phyloP scores from a whole-genome alignment of 352 stramenopile genomes.

The Phytophthora tubulina region DNA sequence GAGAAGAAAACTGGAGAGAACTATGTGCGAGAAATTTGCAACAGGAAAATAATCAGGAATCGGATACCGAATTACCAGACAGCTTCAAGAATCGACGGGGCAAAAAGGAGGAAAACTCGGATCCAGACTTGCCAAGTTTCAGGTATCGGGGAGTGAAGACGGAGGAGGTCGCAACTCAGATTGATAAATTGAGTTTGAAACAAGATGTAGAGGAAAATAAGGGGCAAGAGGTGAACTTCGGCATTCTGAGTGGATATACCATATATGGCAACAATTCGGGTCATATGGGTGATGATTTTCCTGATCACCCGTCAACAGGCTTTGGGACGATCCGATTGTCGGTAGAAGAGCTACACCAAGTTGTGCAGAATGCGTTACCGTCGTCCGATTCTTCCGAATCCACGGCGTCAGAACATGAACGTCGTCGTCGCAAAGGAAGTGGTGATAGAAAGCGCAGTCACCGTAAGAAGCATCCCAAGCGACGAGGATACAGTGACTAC shows the following conservation, averaged over 20 bases:
- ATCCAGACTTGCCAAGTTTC: conserved; percentile 27
- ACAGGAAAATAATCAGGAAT: neutral
- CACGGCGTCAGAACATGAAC: conserved; percentile 36
- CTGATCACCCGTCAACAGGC: neutral
- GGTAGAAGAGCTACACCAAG: conserved; percentile 33
- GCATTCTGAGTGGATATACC: conserved; percentile 14
- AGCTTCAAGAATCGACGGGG: conserved; percentile 18
- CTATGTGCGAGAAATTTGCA: conserved; percentile 10
- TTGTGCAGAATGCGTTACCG: conserved; percentile 50
- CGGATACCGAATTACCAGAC: conserved; percentile 14
- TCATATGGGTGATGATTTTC: neutral
- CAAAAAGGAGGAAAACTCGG: conserved; percentile 20
- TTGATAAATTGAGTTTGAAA: conserved; percentile 19
- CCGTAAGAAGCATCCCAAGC: conserved; percentile 22
- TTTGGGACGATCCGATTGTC: conserved; percentile 34
- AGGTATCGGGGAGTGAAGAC: conserved; percentile 18
- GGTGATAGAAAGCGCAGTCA: conserved; percentile 10
- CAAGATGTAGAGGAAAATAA: conserved; percentile 10
- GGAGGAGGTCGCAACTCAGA: conserved; percentile 19
- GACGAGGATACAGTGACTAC: conserved; percentile 6
- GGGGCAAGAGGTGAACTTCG: neutral
- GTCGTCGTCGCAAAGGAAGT: conserved; percentile 20
- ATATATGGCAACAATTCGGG: conserved; percentile 3
- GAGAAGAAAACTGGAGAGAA: conserved; percentile 27
- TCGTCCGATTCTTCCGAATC: conserved; percentile 51